These are phyloP conservation scores for Cladophialophora exuberans DNA, from an alignment of 2,329 filamentous ascomycete genomes.

Conservation along the genomic window DNA sequence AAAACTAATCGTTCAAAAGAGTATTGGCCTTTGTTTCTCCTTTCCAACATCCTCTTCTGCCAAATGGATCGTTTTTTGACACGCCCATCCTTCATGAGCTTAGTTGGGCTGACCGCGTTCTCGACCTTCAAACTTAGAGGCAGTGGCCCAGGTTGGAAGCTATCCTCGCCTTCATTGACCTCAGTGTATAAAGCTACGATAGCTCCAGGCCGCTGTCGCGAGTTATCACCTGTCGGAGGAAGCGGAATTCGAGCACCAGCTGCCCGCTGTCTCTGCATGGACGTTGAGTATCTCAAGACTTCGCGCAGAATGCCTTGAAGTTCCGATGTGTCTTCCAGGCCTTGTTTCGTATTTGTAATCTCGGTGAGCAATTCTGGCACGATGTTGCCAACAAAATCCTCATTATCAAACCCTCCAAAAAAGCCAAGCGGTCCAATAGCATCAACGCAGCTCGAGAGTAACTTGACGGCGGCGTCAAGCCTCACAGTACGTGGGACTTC, in stretches of 20 bases:
- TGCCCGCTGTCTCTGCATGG: slow-evolving; percentile 28
- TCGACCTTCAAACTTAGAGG: slow-evolving; percentile 68
- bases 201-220: slow-evolving; percentile 20
- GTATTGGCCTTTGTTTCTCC: slow-evolving; percentile 79
- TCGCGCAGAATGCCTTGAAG: slow-evolving; percentile 52
- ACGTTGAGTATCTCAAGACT: slow-evolving; percentile 47
- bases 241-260: slow-evolving; percentile 3
- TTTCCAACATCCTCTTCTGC: slow-evolving; percentile 76
- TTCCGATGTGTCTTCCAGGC: slow-evolving; percentile 52
- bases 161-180: slow-evolving; percentile 21
- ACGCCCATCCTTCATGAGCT: slow-evolving; percentile 67
- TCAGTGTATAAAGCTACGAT: slow-evolving; percentile 33
- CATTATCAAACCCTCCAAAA: slow-evolving; percentile 40
- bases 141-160: slow-evolving; percentile 12
- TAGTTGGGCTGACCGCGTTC: slow-evolving; percentile 47
- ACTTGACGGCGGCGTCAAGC: slow-evolving; percentile 44
- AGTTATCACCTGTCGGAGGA: not conserved
- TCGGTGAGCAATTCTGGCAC: slow-evolving; percentile 53
- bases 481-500: slow-evolving; percentile 20
- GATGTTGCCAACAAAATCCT: slow-evolving; percentile 42
- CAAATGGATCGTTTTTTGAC: slow-evolving; percentile 68
- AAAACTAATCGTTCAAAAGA: slow-evolving; percentile 67
- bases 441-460: slow-evolving; percentile 51
- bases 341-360: slow-evolving; percentile 50
- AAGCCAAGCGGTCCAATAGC: slow-evolving; percentile 51